phyloP scores from a whole-genome alignment of 2,329 filamentous ascomycete genomes.

The Neonectria faginata region DNA sequence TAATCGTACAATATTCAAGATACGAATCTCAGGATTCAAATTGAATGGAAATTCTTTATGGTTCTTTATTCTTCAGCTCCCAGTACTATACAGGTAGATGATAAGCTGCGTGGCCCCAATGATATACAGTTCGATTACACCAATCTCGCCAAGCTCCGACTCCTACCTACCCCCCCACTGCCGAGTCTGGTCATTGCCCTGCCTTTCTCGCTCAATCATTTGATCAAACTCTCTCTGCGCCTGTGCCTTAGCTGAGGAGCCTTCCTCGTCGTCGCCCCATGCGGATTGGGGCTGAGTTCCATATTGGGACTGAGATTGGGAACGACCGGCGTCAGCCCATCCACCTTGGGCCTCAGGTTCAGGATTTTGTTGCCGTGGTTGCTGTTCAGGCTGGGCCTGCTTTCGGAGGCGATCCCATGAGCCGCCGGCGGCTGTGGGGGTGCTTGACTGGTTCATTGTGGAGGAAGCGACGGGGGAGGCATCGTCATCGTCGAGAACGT shows the following conservation, averaged over 20 bases:
- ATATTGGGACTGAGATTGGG: constrained; percentile 25
- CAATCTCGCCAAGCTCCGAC: background rate
- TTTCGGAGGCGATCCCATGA: constrained; percentile 61
- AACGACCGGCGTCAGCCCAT: constrained; percentile 29
- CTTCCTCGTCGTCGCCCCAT: constrained; percentile 52
- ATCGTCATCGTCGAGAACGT: constrained; percentile 52
- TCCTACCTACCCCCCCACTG: constrained; percentile 43
- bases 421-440: constrained; percentile 36
- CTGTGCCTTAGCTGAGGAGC: constrained; percentile 54
- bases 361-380: constrained; percentile 35
- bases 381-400: constrained; percentile 38
- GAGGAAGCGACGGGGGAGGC: constrained; percentile 57
- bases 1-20: too few species aligned
- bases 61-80: background rate
- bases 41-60: background rate
- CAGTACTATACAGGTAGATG: constrained; percentile 11
- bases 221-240: constrained; percentile 65
- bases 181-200: constrained; percentile 45
- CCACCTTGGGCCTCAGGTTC: constrained; percentile 28
- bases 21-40: too few species aligned
- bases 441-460: constrained; percentile 36
- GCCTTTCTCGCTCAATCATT: constrained; percentile 60
- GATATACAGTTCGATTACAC: constrained; percentile 13
- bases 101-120: constrained; percentile 10
- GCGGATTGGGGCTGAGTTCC: constrained; percentile 33